phyloP scores from a whole-genome alignment of 768 basidiomycete genomes.

The Chalciporus sphaerocephalus region DNA sequence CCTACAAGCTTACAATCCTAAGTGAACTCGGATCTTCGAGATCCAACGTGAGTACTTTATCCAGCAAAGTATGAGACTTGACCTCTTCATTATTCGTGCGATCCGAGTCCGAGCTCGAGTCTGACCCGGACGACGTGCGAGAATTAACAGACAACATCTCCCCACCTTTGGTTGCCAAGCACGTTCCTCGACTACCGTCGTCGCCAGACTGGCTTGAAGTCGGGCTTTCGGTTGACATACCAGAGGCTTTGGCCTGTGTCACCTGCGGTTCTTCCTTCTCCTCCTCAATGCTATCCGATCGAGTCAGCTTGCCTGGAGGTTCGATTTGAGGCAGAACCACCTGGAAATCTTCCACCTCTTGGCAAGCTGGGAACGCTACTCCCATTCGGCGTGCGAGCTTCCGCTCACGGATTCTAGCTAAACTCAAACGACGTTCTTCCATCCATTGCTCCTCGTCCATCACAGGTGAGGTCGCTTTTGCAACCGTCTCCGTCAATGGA shows the following conservation, averaged over 20 bases:
- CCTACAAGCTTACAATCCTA: conserved; percentile 14
- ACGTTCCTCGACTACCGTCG: conserved; percentile 1
- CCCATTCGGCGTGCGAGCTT: conserved; percentile 32
- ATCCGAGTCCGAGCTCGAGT: conserved; percentile 31
- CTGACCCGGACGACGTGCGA: conserved; percentile 22
- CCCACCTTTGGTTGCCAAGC: conserved; percentile 12
- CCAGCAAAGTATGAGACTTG: conserved; percentile 23
- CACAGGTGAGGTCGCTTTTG: conserved; percentile 4
- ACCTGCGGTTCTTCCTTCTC: conserved; percentile 21
- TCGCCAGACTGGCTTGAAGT: conserved; percentile 3
- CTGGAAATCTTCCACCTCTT: conserved; percentile 12
- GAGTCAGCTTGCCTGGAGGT: conserved; percentile 21
- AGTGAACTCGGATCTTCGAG: conserved; percentile 23
- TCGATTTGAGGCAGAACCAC: conserved; percentile 19
- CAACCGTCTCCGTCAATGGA: conserved; percentile 1
- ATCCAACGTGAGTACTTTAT: conserved; percentile 24
- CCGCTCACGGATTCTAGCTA: conserved; percentile 30
- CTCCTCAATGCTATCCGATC: conserved; percentile 33
- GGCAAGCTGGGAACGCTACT: conserved; percentile 16
- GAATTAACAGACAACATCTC: conserved; percentile 21
- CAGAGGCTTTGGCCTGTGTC: neutral
- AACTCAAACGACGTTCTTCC: conserved; percentile 33
- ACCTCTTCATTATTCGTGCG: conserved; percentile 24
- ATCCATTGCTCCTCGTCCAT: conserved; percentile 34
- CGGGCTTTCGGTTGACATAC: conserved; percentile 1